phyloP scores from a whole-genome alignment of 2,329 filamentous ascomycete genomes.

The Keithomyces neogunnii region DNA sequence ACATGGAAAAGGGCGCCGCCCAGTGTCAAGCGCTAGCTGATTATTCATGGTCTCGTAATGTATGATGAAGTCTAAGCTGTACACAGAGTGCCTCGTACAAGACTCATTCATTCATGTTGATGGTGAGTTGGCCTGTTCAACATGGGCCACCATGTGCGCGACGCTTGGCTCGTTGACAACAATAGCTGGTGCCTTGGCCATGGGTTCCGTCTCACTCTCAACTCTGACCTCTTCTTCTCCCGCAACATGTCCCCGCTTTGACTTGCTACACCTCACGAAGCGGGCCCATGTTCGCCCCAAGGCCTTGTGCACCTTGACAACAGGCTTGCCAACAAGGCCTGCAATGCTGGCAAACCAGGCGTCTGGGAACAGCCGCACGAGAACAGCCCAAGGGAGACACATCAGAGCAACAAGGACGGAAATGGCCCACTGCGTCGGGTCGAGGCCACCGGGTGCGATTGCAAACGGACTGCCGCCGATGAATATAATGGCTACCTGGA shows the following conservation, averaged over 20 bases:
- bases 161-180: background rate
- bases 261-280: background rate
- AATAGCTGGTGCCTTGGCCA: background rate
- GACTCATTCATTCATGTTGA: too few relatives aligned
- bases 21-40: too few relatives aligned
- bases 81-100: too few relatives aligned
- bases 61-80: too few relatives aligned
- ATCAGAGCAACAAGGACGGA: slow-evolving; percentile 69
- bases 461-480: slow-evolving; percentile 70
- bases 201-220: background rate
- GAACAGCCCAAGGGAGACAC: slow-evolving; percentile 65
- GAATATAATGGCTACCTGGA: slow-evolving; percentile 78
- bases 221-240: background rate
- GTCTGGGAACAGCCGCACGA: slow-evolving; percentile 70
- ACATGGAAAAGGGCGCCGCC: too few relatives aligned
- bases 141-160: too few relatives aligned
- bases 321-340: slow-evolving; percentile 2
- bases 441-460: slow-evolving; percentile 43
- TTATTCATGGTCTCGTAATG: too few relatives aligned
- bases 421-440: slow-evolving; percentile 70
- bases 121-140: too few relatives aligned
- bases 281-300: background rate
- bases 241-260: background rate
- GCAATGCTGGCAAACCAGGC: slow-evolving; percentile 22
- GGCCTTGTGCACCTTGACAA: slow-evolving; percentile 2